These are phyloP conservation scores for Penicillium salamii DNA, from an alignment of 495 filamentous ascomycete genomes.

Conservation along the genomic window DNA sequence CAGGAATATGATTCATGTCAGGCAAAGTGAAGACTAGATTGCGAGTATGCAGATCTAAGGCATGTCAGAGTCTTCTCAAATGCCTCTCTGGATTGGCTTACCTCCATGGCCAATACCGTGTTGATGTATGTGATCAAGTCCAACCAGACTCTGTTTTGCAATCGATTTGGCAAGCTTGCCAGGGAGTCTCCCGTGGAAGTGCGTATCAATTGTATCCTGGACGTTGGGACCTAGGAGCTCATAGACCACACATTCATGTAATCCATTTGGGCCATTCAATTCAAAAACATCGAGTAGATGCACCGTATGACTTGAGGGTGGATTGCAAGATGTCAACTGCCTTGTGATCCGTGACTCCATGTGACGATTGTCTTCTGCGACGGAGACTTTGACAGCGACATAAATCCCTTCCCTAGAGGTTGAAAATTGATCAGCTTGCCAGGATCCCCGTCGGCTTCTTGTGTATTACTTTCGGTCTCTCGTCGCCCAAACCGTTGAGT, in stretches of 20 bases:
- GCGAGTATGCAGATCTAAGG: conserved; percentile 43
- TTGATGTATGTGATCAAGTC: conserved; percentile 40
- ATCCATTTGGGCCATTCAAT: conserved; percentile 42
- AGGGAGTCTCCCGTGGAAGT: conserved; percentile 36
- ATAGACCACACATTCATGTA: conserved; percentile 45
- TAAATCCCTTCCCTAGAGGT: conserved; percentile 18
- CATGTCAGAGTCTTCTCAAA: conserved; percentile 10
- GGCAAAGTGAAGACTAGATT: conserved; percentile 44
- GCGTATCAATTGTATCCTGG: conserved; percentile 22
- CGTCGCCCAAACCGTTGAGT: conserved; percentile 51
- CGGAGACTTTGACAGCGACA: conserved; percentile 31
- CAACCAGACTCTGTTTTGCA: conserved; percentile 39
- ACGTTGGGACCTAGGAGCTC: conserved; percentile 44
- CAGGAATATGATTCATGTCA: conserved; percentile 16
- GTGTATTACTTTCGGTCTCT: conserved; percentile 32
- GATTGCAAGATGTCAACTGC: conserved; percentile 18
- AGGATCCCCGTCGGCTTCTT: conserved; percentile 4
- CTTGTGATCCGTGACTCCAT: conserved; percentile 18
- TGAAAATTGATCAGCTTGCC: conserved; percentile 18
- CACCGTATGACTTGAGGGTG: conserved; percentile 23
- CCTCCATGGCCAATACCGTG: conserved; percentile 43
- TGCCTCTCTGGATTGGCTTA: conserved; percentile 16
- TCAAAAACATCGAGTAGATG: conserved; percentile 39
- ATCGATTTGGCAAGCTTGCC: conserved; percentile 40
- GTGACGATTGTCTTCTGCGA: conserved; percentile 19